Percentiles rank a stretch among this genome's conserved stretches.
Evolutionary conservation across 2,329 filamentous ascomycete species (phyloP).

Genomic region (Aspergillus hortae): DNA sequence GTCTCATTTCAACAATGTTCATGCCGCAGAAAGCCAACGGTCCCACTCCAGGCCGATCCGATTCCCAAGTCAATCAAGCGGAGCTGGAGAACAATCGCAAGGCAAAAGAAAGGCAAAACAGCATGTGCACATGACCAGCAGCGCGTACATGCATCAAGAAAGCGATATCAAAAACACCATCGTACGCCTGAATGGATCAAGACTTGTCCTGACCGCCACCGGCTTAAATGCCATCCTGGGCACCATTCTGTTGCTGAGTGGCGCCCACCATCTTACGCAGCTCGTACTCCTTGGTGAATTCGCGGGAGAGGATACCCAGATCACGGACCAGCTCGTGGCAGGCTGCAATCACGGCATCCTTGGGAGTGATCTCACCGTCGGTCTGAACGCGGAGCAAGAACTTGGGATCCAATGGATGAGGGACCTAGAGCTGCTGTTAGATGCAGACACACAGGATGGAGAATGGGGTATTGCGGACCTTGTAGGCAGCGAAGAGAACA

Average conservation of each 20-base stretch:
- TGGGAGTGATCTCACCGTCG: conserved; percentile 82
- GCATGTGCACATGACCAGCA: not conserved
- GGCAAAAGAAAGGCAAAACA: not conserved
- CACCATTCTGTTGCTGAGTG: conserved; percentile 46
- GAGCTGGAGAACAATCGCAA: not conserved
- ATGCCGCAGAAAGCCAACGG: not conserved
- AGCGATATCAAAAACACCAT: not conserved
- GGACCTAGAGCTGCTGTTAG: conserved; percentile 27
- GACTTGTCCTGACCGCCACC: not conserved
- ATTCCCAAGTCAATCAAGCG: not conserved
- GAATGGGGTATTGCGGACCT: conserved; percentile 54
- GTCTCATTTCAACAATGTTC: too few species aligned
- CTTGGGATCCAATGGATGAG: conserved; percentile 45
- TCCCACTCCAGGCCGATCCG: not conserved
- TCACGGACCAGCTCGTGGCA: conserved; percentile 81
- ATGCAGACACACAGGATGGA: not conserved
- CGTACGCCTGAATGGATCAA: not conserved
- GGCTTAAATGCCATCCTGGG: conserved; percentile 21
- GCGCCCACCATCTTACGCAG: conserved; percentile 77
- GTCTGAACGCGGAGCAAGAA: conserved; percentile 84
- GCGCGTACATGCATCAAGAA: not conserved
- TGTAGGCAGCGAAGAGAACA: conserved; percentile 89
- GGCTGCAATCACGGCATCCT: conserved; percentile 76
- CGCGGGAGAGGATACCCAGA: conserved; percentile 73
- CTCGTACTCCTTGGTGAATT: conserved; percentile 91